These are phyloP conservation scores for Colletotrichum camelliae DNA, from an alignment of 2,329 filamentous ascomycete species.

Conservation along the genomic window DNA sequence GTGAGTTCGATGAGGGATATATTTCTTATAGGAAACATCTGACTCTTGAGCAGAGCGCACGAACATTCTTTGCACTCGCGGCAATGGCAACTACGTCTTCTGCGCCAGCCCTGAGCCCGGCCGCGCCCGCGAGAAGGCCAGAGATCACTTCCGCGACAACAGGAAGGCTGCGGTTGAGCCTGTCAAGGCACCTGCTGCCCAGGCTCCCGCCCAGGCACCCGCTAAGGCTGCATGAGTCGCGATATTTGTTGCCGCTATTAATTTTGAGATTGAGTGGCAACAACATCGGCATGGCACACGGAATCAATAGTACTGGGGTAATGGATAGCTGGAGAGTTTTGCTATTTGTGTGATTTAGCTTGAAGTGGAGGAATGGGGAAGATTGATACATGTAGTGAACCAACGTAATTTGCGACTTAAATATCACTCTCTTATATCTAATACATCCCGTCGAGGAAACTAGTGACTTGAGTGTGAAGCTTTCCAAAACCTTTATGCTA, in stretches of 20 bases:
- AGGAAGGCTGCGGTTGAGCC: not conserved
- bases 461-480: fast-evolving
- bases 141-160: slow-evolving; percentile 5
- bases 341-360: not conserved
- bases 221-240: not conserved
- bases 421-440: not conserved
- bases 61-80: not conserved
- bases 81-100: slow-evolving; percentile 12
- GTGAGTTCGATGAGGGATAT: not conserved
- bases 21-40: not conserved
- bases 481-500: not conserved
- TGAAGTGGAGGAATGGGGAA: not conserved
- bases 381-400: not conserved
- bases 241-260: not conserved
- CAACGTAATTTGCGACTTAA: not conserved
- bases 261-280: not conserved
- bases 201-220: not conserved
- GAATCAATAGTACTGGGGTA: not conserved
- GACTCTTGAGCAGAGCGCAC: not conserved
- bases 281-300: not conserved
- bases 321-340: not conserved
- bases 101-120: slow-evolving; percentile 9
- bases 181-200: not conserved
- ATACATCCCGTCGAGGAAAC: not conserved
- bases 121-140: slow-evolving; percentile 8